These are phyloP conservation scores for Fusarium sp. DNA, from an alignment of 2,329 filamentous ascomycete genomes.

Conservation along the genomic window DNA sequence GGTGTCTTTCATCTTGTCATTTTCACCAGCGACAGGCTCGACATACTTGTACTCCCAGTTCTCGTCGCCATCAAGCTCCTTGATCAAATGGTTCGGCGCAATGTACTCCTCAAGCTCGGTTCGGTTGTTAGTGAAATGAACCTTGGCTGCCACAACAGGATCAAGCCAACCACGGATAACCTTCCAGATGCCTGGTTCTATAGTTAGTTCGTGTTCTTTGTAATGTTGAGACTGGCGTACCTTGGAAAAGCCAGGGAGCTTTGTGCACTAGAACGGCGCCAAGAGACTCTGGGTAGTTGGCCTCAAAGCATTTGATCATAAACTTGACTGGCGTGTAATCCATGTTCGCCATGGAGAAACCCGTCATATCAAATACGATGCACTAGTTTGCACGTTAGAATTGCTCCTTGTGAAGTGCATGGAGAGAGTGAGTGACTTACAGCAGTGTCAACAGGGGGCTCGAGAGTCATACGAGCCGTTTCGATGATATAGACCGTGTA, in stretches of 20 bases:
- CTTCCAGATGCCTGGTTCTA: constrained; percentile 83
- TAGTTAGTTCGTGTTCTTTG: constrained; percentile 17
- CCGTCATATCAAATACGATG: constrained; percentile 95
- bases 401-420: background rate
- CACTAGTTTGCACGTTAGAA: constrained; percentile 67
- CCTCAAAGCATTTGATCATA: constrained; percentile 99
- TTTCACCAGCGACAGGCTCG: constrained; percentile 82
- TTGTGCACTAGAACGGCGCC: constrained; percentile 94
- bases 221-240: constrained; percentile 61
- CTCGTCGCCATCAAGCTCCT: constrained; percentile 88
- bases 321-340: constrained; percentile 98
- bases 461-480: constrained; percentile 86
- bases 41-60: constrained; percentile 86
- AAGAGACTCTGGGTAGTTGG: constrained; percentile 95
- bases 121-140: constrained; percentile 89
- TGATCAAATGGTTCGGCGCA: constrained; percentile 76
- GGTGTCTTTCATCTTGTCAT: constrained; percentile 77
- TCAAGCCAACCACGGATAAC: constrained; percentile 97
- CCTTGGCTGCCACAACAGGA: constrained; percentile 93
- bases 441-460: constrained; percentile 87
- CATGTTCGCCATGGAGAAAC: constrained; percentile 96
- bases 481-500: constrained; percentile 97
- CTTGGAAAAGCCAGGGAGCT: constrained; percentile 96
- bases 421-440: constrained; percentile 66
- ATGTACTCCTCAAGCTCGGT: constrained; percentile 86